phyloP scores from a whole-genome alignment of 2,329 filamentous ascomycete species.

The Phialophora macrospora region DNA sequence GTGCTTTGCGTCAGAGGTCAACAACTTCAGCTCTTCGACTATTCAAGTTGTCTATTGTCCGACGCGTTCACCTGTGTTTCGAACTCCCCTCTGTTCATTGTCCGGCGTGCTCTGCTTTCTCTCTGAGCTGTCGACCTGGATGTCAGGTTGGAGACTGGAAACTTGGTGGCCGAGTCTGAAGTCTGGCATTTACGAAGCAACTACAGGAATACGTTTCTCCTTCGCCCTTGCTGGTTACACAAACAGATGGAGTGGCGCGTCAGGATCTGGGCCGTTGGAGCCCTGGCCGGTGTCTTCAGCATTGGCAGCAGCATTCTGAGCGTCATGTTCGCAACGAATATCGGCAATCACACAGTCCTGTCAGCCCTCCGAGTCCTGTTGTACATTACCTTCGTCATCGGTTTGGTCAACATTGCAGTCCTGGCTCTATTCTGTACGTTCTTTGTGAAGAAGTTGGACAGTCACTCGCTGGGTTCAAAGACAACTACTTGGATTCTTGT shows the following conservation, averaged over 20 bases:
- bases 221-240: constrained; percentile 23
- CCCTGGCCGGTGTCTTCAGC: constrained; percentile 28
- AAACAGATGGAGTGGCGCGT: constrained; percentile 30
- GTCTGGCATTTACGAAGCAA: neutral
- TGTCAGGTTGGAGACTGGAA: constrained; percentile 15
- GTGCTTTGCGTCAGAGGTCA: constrained; percentile 25
- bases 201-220: constrained; percentile 6
- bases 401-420: constrained; percentile 26
- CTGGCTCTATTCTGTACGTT: constrained; percentile 32
- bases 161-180: neutral
- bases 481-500: constrained; percentile 27
- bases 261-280: constrained; percentile 35
- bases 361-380: constrained; percentile 30
- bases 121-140: constrained; percentile 15
- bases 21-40: constrained; percentile 23
- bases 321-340: constrained; percentile 32
- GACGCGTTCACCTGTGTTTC: constrained; percentile 4
- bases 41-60: constrained; percentile 7
- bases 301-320: constrained; percentile 35
- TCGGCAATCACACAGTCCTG: constrained; percentile 20
- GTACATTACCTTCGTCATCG: constrained; percentile 35
- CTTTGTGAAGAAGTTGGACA: constrained; percentile 26
- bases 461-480: constrained; percentile 23
- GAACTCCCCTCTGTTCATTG: constrained; percentile 8
- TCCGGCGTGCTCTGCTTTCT: constrained; percentile 12